Base-by-base conservation (phyloP, 2,329 filamentous ascomycete genomes). In the Curvularia sp. region DNA sequence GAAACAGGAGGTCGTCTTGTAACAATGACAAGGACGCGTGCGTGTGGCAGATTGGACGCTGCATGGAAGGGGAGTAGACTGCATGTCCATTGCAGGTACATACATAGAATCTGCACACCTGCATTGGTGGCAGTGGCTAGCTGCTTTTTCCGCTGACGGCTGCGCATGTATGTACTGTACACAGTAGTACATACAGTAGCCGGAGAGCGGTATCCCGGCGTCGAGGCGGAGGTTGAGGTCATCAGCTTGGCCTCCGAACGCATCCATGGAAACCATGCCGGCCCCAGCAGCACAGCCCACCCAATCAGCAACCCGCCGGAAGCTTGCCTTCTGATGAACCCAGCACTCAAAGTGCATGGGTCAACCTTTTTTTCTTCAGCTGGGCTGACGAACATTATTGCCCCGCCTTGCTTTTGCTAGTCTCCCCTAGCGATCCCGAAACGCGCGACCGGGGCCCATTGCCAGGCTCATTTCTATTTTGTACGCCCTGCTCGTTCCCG, bases 331-430 rank as follows among this genome's bases (percentile, higher is more conserved):
- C 38, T 32, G 39, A 58, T 55, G 39, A 46, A 46, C 51, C 52
- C 45, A 49, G 45, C 52, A 46, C 45, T 45, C 18, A n/a, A 4
- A 50, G 46, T 50, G 56, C 56, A 59, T 59, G 56, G 56, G 47
- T 55, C 56, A 55, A 59, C 46, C 50, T 51, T 59, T 50, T 50
- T 55, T 51, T 57, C 55, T 43, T 43, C 36, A 28, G 34, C 32
- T 41, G 43, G 52, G 38, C 41, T 41, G 48, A 34, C 46, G n/a
- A 55, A 36, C 46, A 58, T 47, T 49, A 55, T 55, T 45, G 56
- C 56, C 52, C 52, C 56, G 51, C 56, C 52, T 55, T 59, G 39
- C 52, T 59, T 54, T 55, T 50, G 51, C 28, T 30, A 41, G 47
- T 30, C n/a, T 34, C 49, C 39, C 43, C 46, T 50, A 50, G 56